Percentiles rank a stretch among this genome's conserved stretches.
Conservation (phyloP, 73 alveolate species). For the Paramecium sonneborni region DNA sequence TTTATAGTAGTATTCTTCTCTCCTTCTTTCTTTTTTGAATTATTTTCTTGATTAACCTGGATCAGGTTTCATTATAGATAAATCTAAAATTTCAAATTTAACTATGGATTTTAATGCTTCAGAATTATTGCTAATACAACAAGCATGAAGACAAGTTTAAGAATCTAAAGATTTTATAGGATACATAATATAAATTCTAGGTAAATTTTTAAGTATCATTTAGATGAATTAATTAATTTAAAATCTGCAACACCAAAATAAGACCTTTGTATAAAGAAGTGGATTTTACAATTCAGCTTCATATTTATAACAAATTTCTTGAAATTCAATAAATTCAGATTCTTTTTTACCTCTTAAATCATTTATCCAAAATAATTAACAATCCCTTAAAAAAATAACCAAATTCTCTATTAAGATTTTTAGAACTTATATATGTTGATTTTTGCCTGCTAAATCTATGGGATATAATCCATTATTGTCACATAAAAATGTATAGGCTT, state of each 20-base stretch:
- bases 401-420: not conserved
- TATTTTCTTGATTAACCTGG: not conserved
- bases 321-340: not conserved
- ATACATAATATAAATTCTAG: not conserved
- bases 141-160: slow-evolving; percentile 17
- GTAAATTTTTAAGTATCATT: not conserved
- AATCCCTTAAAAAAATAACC: not conserved
- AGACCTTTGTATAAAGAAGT: not conserved
- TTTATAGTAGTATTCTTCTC: not conserved
- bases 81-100: not conserved
- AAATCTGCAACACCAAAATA: slow-evolving; percentile 1
- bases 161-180: not conserved
- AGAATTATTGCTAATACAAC: not conserved
- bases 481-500: not conserved
- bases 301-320: not conserved
- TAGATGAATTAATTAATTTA: not conserved
- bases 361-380: not conserved
- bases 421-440: not conserved
- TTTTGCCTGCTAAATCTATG: slow-evolving; percentile 38
- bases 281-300: slow-evolving; percentile 15
- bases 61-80: not conserved
- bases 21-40: not conserved
- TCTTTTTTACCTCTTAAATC: not conserved
- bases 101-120: not conserved
- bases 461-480: slow-evolving; percentile 29